phyloP scores from a whole-genome alignment of 352 stramenopile genomes.

The Albugo candida region DNA sequence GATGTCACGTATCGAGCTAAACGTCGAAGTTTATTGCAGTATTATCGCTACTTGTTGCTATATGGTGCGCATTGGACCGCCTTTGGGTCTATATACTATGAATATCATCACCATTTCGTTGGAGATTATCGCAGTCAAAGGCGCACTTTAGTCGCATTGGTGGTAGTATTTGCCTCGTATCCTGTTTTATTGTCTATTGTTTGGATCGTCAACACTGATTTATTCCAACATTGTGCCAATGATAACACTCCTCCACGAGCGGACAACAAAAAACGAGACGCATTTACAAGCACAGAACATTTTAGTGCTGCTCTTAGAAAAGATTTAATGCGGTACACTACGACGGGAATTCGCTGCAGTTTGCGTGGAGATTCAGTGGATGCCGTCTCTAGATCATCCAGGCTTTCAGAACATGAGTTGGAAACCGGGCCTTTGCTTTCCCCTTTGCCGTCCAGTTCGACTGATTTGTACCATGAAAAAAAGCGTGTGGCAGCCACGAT shows the following conservation, averaged over 20 bases:
- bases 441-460: slow-evolving; percentile 7
- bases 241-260: slow-evolving; percentile 14
- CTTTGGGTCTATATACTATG: slow-evolving; percentile 52
- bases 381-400: slow-evolving; percentile 7
- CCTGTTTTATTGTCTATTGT: slow-evolving; percentile 47
- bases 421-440: slow-evolving; percentile 17
- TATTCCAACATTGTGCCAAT: slow-evolving; percentile 33
- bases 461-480: slow-evolving; percentile 59
- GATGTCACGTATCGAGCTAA: slow-evolving; percentile 75
- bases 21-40: slow-evolving; percentile 60
- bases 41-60: slow-evolving; percentile 68
- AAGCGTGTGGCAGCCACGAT: slow-evolving; percentile 63
- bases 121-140: slow-evolving; percentile 21
- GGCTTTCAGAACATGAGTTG: slow-evolving; percentile 30
- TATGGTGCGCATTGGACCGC: slow-evolving; percentile 48
- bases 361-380: slow-evolving; percentile 16
- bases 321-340: slow-evolving; percentile 74
- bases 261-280: slow-evolving; percentile 30
- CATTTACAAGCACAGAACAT: slow-evolving; percentile 32
- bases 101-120: slow-evolving; percentile 40
- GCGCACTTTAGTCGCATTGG: slow-evolving; percentile 34
- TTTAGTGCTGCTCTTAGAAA: slow-evolving; percentile 62
- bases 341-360: slow-evolving; percentile 60
- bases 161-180: slow-evolving; percentile 52
- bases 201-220: slow-evolving; percentile 67